Conservation (phyloP, 192 early-diverging fungal genomes). For the Coemansia sp. region DNA sequence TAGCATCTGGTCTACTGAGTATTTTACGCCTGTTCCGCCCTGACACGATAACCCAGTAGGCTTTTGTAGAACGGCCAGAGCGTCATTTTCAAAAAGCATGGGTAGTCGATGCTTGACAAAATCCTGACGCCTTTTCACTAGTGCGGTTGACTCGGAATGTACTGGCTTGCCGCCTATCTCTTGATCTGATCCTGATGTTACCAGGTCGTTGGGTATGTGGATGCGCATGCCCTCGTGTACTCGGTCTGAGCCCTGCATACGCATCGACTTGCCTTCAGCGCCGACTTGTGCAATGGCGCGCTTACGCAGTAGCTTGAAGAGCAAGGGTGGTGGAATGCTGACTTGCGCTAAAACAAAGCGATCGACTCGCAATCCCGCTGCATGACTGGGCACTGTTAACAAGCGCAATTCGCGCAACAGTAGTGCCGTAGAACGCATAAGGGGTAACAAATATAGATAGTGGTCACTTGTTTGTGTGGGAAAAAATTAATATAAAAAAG, state of each 20-base stretch:
- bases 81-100: conserved; percentile 19
- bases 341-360: conserved; percentile 16
- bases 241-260: conserved; percentile 25
- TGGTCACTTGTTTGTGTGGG: neutral
- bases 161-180: neutral
- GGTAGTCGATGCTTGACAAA: conserved; percentile 18
- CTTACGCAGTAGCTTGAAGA: conserved; percentile 41
- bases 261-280: neutral
- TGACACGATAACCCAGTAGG: conserved; percentile 34
- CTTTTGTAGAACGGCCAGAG: conserved; percentile 28
- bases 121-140: neutral
- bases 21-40: conserved; percentile 23
- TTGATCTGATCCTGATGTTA: conserved; percentile 1
- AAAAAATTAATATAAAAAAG: no score
- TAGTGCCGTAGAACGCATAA: neutral
- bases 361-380: conserved; percentile 26
- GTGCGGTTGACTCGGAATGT: neutral
- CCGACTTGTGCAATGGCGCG: conserved; percentile 14
- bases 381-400: conserved; percentile 21
- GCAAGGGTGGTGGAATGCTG: conserved; percentile 12
- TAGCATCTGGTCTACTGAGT: conserved; percentile 26
- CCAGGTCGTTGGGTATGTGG: conserved; percentile 19
- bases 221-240: conserved; percentile 34
- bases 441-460: neutral
- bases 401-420: neutral